These are phyloP conservation scores for Cryptococcus sp. DNA, from an alignment of 1,284 basidiomycete species.

Conservation along the genomic window DNA sequence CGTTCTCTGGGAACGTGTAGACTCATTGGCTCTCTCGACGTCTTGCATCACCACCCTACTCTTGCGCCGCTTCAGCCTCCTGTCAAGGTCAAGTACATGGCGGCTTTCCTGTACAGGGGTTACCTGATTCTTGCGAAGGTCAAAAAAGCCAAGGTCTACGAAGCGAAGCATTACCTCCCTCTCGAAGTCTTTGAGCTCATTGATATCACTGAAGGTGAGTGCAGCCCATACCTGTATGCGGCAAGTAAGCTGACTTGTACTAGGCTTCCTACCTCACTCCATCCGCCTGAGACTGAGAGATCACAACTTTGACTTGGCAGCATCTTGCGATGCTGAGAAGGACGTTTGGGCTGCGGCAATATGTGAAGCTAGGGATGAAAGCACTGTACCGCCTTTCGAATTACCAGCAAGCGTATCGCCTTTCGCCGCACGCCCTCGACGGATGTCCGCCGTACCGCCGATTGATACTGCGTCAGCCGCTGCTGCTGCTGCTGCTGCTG, in stretches of 20 bases:
- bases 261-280: slow-evolving; percentile 75
- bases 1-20: slow-evolving; percentile 70
- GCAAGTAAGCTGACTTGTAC: slow-evolving; percentile 8
- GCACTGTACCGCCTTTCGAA: slow-evolving; percentile 47
- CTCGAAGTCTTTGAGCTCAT: slow-evolving; percentile 69
- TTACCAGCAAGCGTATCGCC: slow-evolving; percentile 47
- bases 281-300: slow-evolving; percentile 69
- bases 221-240: not conserved
- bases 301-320: slow-evolving; percentile 79
- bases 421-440: slow-evolving; percentile 26
- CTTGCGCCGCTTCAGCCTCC: slow-evolving; percentile 52
- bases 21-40: slow-evolving; percentile 78
- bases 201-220: slow-evolving; percentile 70
- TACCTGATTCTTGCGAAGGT: slow-evolving; percentile 86
- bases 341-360: slow-evolving; percentile 76
- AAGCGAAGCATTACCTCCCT: slow-evolving; percentile 82
- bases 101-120: slow-evolving; percentile 81
- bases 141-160: slow-evolving; percentile 74
- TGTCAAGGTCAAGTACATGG: slow-evolving; percentile 79
- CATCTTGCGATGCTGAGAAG: slow-evolving; percentile 76
- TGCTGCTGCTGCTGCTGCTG: not conserved
- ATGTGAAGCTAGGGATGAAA: slow-evolving; percentile 50
- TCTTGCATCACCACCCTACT: slow-evolving; percentile 66
- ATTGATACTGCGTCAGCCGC: slow-evolving; percentile 4
- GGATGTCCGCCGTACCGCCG: slow-evolving; percentile 23